A percentile compares a stretch with the other conserved stretches of the same genome.
Evolutionary conservation across 2,329 filamentous ascomycete species (phyloP).

Genomic region (Fusarium brachygibbosum): DNA sequence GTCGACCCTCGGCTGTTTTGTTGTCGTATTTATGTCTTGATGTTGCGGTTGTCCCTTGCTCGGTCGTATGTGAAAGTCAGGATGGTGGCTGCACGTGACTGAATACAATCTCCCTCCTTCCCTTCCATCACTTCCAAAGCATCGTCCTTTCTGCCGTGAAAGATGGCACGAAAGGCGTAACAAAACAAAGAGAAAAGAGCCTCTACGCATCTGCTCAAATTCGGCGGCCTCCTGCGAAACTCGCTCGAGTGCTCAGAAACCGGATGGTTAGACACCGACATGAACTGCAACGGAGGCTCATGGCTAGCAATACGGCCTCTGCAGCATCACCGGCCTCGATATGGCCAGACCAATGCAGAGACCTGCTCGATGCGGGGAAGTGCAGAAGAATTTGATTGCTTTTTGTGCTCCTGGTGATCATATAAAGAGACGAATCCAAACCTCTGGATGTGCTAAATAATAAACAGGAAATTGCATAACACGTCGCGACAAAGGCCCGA

Average conservation of each 20-base stretch:
- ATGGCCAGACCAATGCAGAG: slow-evolving; percentile 20
- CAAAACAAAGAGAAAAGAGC: neutral
- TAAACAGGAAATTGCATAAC: neutral
- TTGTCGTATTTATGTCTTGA: neutral
- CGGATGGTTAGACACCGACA: slow-evolving; percentile 20
- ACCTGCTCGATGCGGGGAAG: slow-evolving; percentile 17
- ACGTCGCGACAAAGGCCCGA: neutral
- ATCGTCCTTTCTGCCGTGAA: neutral
- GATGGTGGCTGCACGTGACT: neutral
- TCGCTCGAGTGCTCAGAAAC: slow-evolving; percentile 9
- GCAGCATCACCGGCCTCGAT: slow-evolving; percentile 10
- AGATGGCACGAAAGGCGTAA: neutral
- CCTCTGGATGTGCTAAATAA: neutral
- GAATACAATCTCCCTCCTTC: too few species aligned
- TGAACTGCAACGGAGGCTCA: slow-evolving; percentile 11
- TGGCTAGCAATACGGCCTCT: slow-evolving; percentile 11
- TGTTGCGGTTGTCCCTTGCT: neutral
- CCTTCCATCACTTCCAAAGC: neutral
- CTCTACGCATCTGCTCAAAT: neutral
- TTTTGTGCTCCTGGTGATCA: neutral
- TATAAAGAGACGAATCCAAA: neutral
- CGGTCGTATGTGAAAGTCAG: neutral
- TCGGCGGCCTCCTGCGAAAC: slow-evolving; percentile 18
- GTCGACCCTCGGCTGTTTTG: too few species aligned
- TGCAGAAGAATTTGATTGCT: neutral